Conservation (phyloP, 768 basidiomycete genomes). For the Dictyophora rubrovolvata region DNA sequence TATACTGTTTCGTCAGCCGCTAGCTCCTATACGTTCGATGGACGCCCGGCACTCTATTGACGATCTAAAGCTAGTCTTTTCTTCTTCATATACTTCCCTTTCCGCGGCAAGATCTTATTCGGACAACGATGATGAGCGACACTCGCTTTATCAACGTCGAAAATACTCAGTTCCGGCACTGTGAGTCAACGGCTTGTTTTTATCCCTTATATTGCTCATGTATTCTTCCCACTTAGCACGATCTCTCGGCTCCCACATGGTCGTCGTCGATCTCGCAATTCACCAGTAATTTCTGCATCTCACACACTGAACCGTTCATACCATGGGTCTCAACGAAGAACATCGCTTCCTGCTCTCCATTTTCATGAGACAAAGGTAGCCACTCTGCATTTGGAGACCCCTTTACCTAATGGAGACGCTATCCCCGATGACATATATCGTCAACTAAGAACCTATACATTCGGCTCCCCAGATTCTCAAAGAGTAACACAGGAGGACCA, state of each 20-base stretch:
- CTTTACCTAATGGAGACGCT: neutral
- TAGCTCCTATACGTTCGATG: neutral
- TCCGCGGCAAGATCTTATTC: constrained; percentile 6
- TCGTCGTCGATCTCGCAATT: constrained; percentile 9
- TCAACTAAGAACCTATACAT: neutral
- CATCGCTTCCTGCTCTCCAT: constrained; percentile 4
- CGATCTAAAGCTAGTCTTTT: neutral
- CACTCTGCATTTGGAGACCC: constrained; percentile 2
- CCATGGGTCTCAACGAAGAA: neutral
- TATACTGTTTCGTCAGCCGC: neutral
- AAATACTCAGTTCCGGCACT: constrained; percentile 3
- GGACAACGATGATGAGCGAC: constrained; percentile 3
- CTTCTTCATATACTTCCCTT: neutral
- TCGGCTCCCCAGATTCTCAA: neutral
- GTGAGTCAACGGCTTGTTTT: neutral
- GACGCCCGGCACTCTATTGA: neutral
- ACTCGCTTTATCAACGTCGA: constrained; percentile 5
- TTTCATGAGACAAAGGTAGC: constrained; percentile 1
- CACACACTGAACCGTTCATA: neutral
- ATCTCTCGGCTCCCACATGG: neutral
- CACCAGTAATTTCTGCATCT: neutral
- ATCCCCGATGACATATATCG: constrained; percentile 5
- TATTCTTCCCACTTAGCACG: neutral
- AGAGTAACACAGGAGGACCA: neutral
- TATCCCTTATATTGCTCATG: neutral